Conservation (phyloP, 768 basidiomycete species). For the Mycena olivaceomarginata region DNA sequence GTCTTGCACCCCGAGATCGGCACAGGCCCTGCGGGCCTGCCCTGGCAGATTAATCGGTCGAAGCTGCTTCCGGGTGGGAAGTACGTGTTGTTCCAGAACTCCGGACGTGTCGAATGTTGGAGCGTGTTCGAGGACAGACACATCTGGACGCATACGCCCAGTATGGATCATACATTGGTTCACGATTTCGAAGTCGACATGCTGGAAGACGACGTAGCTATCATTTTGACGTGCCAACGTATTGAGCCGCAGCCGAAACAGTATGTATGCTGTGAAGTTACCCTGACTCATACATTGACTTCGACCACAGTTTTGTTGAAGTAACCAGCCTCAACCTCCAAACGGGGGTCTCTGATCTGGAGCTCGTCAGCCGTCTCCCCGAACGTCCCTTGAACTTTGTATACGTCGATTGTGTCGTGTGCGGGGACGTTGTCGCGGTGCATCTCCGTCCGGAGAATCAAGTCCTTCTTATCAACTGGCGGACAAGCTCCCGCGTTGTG, state of each 20-base stretch:
- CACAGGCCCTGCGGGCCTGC: neutral
- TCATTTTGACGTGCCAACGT: slow-evolving; percentile 15
- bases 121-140: neutral
- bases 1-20: neutral
- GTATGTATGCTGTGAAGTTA: neutral
- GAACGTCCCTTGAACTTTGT: no score
- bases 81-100: no score
- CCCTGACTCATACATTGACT: neutral
- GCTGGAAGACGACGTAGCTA: neutral
- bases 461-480: no score
- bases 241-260: neutral
- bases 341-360: neutral
- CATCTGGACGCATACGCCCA: slow-evolving; percentile 20
- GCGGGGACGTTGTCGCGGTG: no score
- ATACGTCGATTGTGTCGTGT: no score
- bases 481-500: neutral
- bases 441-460: no score
- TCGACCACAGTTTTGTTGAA: slow-evolving; percentile 9
- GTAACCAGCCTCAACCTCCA: neutral
- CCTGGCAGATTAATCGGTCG: no score
- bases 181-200: slow-evolving; percentile 21
- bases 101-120: no score
- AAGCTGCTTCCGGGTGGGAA: no score
- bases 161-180: neutral
- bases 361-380: no score